Percentiles rank a stretch among this genome's conserved stretches.
Evolutionary conservation across 495 filamentous ascomycete genomes (phyloP).

Genomic region (Chaetomium cochliodes): DNA sequence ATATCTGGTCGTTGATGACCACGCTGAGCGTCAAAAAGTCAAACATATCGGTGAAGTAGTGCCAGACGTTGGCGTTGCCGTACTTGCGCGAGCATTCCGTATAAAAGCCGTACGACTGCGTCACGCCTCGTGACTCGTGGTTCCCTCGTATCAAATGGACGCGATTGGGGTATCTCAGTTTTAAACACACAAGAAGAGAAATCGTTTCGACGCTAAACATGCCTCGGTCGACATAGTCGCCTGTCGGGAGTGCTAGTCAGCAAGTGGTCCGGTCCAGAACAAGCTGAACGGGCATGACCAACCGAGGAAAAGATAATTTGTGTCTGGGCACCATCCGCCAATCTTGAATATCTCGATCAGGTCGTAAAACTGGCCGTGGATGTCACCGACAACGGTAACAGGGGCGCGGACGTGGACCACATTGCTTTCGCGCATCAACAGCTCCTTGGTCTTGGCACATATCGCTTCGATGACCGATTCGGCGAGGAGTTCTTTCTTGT

Average conservation of each 20-base stretch:
- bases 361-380: constrained; percentile 98
- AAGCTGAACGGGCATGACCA: constrained; percentile 27
- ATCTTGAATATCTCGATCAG: constrained; percentile 99
- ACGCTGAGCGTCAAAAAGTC: constrained; percentile 95
- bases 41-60: constrained; percentile 99
- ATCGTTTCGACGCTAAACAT: constrained; percentile 98
- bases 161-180: constrained; percentile 86
- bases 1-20: constrained; percentile 97
- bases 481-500: constrained; percentile 92
- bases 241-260: constrained; percentile 42
- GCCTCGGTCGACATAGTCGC: constrained; percentile 96
- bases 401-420: constrained; percentile 95
- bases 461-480: constrained; percentile 99
- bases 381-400: constrained; percentile 98
- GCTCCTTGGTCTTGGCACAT: constrained; percentile 97
- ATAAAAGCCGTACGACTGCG: constrained; percentile 98
- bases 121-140: constrained; percentile 95
- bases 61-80: constrained; percentile 97
- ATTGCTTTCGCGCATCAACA: constrained; percentile 99
- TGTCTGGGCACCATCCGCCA: constrained; percentile 92
- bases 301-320: constrained; percentile 97
- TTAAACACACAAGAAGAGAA: constrained; percentile 90
- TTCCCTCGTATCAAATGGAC: constrained; percentile 94
- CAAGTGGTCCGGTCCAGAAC: background rate
- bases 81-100: constrained; percentile 98